Base-by-base conservation (phyloP, 345 rosid species). In the Salix arbutifolia region DNA sequence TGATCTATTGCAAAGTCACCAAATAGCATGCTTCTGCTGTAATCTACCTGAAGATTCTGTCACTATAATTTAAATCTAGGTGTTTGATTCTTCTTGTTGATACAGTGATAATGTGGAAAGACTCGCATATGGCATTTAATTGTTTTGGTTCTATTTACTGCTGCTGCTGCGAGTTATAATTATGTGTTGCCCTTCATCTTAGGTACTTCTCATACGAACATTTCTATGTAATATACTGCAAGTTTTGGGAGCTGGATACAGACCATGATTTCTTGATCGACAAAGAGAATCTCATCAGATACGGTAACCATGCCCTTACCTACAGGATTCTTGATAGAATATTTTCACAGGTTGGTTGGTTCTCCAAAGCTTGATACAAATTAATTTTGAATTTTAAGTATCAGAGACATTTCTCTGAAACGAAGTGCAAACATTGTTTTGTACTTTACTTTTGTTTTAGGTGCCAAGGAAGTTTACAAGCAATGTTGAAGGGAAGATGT, bases 131-230 rank as follows among this genome's bases (percentile, higher is more conserved):
- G 37, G 52, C 18, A 38, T 74, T 48, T 73, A 4, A 21, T 5
- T 64, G 50, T 35, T 48, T 30, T 40, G 9, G 28, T 42, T 46
- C 42, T 17, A 11, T 17, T 64, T 30, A 58, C 42, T 56, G 26
- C 52, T 16, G 8, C 13, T 25, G 21, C 37, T 74, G 76, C 12
- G 69, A 37, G 70, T 58, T 65, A 48, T 48, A 74, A 38, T 9
- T 35, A 30, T 65, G 68, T 65, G 18, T 23, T 21, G 67, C 71
- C 19, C 44, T 56, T 42, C 67, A 26, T 82, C 85, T 72, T 85
- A 94, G 98, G 87, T 94, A 91, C 82, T 94, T 94, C 80, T 94
- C 98, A 0, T 94, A 92, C 81, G 98, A 94, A 67, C 98, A 94
- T 82, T 94, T 94, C 80, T 94, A 94, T 68, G 97, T 94, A 52